These are phyloP conservation scores for Zygosaccharomyces bailii DNA, from an alignment of 805 yeast genomes.

Conservation along the genomic window DNA sequence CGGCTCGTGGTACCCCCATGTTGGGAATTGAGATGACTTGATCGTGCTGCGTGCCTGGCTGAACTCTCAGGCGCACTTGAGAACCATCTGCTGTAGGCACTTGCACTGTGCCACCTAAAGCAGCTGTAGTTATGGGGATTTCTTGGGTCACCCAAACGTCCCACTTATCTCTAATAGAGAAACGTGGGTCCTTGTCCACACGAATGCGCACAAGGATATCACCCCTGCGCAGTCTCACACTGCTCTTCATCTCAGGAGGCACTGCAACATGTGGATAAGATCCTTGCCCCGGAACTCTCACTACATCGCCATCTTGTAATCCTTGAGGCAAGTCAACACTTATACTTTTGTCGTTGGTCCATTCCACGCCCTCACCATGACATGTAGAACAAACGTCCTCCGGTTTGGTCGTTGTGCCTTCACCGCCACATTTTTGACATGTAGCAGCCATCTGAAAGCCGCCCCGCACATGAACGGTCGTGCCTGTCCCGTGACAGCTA, in stretches of 20 bases:
- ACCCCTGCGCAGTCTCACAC: constrained; percentile 70
- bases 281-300: constrained; percentile 85
- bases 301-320: constrained; percentile 76
- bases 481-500: constrained; percentile 91
- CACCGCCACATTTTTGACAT: constrained; percentile 81
- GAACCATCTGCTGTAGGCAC: constrained; percentile 90
- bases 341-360: constrained; percentile 60
- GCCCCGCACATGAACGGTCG: constrained; percentile 78
- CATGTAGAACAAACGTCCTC: constrained; percentile 73
- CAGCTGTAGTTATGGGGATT: constrained; percentile 92
- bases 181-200: constrained; percentile 70
- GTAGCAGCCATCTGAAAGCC: constrained; percentile 97
- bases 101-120: constrained; percentile 85
- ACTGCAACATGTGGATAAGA: constrained; percentile 79
- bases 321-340: constrained; percentile 87
- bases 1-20: constrained; percentile 75
- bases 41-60: constrained; percentile 81
- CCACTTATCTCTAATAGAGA: constrained; percentile 56
- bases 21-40: constrained; percentile 72
- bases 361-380: constrained; percentile 82
- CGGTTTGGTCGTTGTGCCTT: constrained; percentile 72
- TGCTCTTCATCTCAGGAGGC: constrained; percentile 46
- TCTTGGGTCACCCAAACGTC: constrained; percentile 63
- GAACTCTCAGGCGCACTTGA: constrained; percentile 69
- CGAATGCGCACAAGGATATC: constrained; percentile 81